Evolutionary conservation across 768 basidiomycete genomes (phyloP).

Genomic region (Pleurotus eryngii): DNA sequence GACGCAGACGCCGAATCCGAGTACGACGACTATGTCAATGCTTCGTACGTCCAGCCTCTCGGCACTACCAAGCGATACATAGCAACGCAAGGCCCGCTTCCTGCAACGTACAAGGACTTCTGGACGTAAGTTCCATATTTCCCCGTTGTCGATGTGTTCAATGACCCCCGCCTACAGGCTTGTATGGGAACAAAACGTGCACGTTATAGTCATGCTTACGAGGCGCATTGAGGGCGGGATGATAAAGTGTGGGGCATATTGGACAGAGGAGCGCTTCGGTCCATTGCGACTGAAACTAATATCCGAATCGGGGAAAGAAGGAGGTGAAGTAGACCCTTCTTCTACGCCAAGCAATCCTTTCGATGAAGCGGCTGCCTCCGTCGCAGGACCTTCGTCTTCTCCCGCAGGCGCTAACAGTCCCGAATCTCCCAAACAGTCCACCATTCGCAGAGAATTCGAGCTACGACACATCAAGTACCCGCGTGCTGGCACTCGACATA

Average conservation of each 20-base stretch:
- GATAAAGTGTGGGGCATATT: conserved; percentile 91
- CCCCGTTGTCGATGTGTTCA: neutral
- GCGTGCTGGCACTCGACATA: conserved; percentile 52
- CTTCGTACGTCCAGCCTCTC: conserved; percentile 86
- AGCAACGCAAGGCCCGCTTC: conserved; percentile 93
- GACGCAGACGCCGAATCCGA: conserved; percentile 26
- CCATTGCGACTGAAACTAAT: conserved; percentile 56
- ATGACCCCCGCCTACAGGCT: conserved; percentile 42
- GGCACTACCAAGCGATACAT: conserved; percentile 84
- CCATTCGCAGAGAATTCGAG: conserved; percentile 63
- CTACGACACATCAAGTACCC: conserved; percentile 64
- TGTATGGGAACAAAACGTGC: conserved; percentile 92
- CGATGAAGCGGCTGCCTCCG: neutral
- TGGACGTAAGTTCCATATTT: conserved; percentile 74
- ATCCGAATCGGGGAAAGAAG: conserved; percentile 18
- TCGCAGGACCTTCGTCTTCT: neutral
- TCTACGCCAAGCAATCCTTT: neutral
- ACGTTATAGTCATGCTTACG: conserved; percentile 96
- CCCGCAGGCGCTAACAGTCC: neutral
- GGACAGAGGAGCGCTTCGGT: conserved; percentile 70
- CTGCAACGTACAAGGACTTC: conserved; percentile 87
- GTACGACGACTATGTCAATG: conserved; percentile 91
- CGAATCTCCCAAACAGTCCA: conserved; percentile 12
- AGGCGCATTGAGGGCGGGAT: conserved; percentile 84
- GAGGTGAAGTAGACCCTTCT: conserved; percentile 9